Percentiles rank a stretch among this genome's conserved stretches.
Evolutionary conservation across 352 stramenopile genomes (phyloP).

Genomic region (Phytophthora sojae): DNA sequence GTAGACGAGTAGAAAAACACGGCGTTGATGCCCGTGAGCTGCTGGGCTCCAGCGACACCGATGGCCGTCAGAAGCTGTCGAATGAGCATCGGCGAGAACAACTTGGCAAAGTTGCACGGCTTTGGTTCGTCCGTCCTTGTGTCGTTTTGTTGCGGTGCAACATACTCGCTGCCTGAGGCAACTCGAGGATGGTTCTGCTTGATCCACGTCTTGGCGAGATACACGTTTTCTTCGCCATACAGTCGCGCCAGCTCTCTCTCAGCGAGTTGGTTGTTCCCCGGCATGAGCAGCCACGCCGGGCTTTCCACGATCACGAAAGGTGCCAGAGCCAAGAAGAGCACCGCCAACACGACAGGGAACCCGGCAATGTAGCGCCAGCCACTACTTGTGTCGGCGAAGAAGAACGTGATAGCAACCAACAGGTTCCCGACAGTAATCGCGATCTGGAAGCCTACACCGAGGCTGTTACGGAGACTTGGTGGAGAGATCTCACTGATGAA

Average conservation of each 20-base stretch:
- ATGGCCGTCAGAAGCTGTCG: slow-evolving; percentile 26
- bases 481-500: slow-evolving; percentile 46
- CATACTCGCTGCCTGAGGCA: not conserved
- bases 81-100: not conserved
- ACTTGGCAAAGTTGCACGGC: not conserved
- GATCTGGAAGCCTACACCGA: slow-evolving; percentile 40
- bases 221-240: not conserved
- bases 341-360: slow-evolving; percentile 26
- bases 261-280: not conserved
- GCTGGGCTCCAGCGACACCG: slow-evolving; percentile 28
- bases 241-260: not conserved
- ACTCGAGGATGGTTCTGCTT: not conserved
- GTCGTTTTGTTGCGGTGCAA: not conserved
- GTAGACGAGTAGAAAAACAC: slow-evolving; percentile 64
- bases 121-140: not conserved
- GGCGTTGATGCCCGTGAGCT: slow-evolving; percentile 41
- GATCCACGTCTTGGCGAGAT: slow-evolving; percentile 22
- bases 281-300: slow-evolving; percentile 37
- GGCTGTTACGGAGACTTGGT: slow-evolving; percentile 19
- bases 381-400: slow-evolving; percentile 4
- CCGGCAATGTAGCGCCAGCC: slow-evolving; percentile 54
- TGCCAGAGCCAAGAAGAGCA: slow-evolving; percentile 23
- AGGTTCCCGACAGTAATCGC: slow-evolving; percentile 37
- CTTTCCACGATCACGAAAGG: slow-evolving; percentile 35
- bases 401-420: slow-evolving; percentile 42